Base-by-base conservation (phyloP, 768 basidiomycete genomes). In the Sistotremastrum suecicum region DNA sequence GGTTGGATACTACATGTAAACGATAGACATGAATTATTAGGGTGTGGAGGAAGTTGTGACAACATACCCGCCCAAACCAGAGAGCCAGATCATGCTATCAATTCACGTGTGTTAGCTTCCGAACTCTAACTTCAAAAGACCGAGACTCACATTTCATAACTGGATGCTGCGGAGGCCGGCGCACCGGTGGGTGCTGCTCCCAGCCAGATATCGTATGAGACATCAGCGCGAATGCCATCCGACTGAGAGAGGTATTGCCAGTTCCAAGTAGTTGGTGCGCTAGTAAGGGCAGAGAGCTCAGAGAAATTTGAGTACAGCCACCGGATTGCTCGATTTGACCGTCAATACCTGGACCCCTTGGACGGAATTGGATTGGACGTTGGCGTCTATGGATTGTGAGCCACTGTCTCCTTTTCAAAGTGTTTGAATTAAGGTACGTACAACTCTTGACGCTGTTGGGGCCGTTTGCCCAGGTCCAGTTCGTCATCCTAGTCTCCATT, bases 81-180 rank as follows among this genome's bases (percentile, higher is more conserved):
- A 75, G 30, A 76, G 66, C 75, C 75, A 76, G 48, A 76, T 74
- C 74, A 76, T 76, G 45, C 72, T 72, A 48, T 11, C 43, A n/a
- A 29, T 34, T 7, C 5, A 36, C 10, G n/a, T n/a, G n/a, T n/a
- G n/a, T n/a, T n/a, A n/a, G n/a, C n/a, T n/a, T n/a, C n/a, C n/a
- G n/a, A n/a, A n/a, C 10, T 7, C 35, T 5, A 33, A 28, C 28
- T n/a, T 39, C 37, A 9, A 48, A 12, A 31, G 5, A n/a, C 0
- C 31, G 32, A 32, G 36, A 6, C 69, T 38, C 56, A 73, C 72
- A 76, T 73, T 54, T 76, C 75, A 52, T 63, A 76, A 2, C 68
- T 67, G 4, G 72, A 74, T 5, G 66, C 64, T 5, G 59, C 49
- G 2, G 69, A 61, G 0, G 74, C 74, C n/a, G 74, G 67, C 0